These are phyloP conservation scores for Wickerhamomyces sydowiorum DNA, from an alignment of 805 yeast species.

Conservation along the genomic window DNA sequence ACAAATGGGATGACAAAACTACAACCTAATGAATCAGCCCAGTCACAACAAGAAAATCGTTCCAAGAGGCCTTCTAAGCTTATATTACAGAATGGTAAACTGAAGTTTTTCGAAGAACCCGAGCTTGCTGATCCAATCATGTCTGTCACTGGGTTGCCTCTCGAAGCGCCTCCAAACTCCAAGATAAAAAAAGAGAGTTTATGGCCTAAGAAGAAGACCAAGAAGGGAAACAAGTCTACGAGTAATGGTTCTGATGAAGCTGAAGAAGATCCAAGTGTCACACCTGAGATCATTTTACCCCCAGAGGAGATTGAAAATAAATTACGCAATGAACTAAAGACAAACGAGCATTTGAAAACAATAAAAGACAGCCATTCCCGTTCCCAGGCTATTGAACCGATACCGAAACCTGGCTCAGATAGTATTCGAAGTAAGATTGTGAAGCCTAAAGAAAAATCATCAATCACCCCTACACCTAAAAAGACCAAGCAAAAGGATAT, in stretches of 20 bases:
- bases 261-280: background rate
- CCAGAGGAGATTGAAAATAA: constrained; percentile 1
- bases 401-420: constrained; percentile 11
- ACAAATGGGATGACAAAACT: background rate
- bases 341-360: constrained; percentile 28
- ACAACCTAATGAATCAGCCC: background rate
- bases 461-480: constrained; percentile 7
- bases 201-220: constrained; percentile 37
- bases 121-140: constrained; percentile 47
- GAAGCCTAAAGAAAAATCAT: constrained; percentile 5
- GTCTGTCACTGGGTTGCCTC: constrained; percentile 65
- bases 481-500: constrained; percentile 9
- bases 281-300: constrained; percentile 1
- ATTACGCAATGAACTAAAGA: constrained; percentile 22
- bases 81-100: background rate
- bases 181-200: constrained; percentile 51
- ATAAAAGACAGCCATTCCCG: constrained; percentile 24
- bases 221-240: constrained; percentile 17
- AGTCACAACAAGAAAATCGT: no score
- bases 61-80: background rate
- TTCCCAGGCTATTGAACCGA: constrained; percentile 3
- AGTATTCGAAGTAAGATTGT: constrained; percentile 10
- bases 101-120: constrained; percentile 43
- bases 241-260: constrained; percentile 14
- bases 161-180: constrained; percentile 61